Conservation (phyloP, 1,284 basidiomycete species). For the Laetiporus sulphureus region DNA sequence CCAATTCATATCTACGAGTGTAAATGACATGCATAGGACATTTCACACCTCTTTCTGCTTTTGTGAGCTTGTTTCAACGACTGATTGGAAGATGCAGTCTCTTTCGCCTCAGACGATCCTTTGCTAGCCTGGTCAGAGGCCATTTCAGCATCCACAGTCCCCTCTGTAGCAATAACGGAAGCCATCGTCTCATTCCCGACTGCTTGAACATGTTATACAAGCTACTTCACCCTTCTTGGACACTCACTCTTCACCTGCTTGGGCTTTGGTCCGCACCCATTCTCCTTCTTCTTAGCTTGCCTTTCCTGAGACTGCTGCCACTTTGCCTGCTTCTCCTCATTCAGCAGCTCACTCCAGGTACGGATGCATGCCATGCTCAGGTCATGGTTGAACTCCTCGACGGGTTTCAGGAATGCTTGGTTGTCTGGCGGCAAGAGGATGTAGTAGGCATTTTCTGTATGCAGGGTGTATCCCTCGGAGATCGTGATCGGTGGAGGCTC, state of each 20-base stretch:
- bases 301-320: conserved; percentile 44
- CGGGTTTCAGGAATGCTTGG: conserved; percentile 92
- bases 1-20: not conserved
- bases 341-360: conserved; percentile 75
- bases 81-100: too few relatives aligned
- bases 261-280: conserved; percentile 23
- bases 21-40: not conserved
- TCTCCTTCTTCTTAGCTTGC: conserved; percentile 25
- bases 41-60: conserved; percentile 11
- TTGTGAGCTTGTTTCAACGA: not conserved
- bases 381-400: conserved; percentile 98
- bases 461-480: conserved; percentile 73
- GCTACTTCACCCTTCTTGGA: too few relatives aligned
- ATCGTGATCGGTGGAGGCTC: conserved; percentile 33
- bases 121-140: not conserved
- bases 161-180: not conserved
- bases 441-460: conserved; percentile 81
- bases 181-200: too few relatives aligned
- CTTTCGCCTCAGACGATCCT: not conserved
- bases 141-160: not conserved
- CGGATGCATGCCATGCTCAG: conserved; percentile 86
- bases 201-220: too few relatives aligned
- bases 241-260: conserved; percentile 27
- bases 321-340: conserved; percentile 58
- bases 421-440: conserved; percentile 74